A percentile compares a stretch with the other conserved stretches of the same genome.
phyloP scores from a whole-genome alignment of 1,284 basidiomycete genomes.

The Sanghuangporus baumii region DNA sequence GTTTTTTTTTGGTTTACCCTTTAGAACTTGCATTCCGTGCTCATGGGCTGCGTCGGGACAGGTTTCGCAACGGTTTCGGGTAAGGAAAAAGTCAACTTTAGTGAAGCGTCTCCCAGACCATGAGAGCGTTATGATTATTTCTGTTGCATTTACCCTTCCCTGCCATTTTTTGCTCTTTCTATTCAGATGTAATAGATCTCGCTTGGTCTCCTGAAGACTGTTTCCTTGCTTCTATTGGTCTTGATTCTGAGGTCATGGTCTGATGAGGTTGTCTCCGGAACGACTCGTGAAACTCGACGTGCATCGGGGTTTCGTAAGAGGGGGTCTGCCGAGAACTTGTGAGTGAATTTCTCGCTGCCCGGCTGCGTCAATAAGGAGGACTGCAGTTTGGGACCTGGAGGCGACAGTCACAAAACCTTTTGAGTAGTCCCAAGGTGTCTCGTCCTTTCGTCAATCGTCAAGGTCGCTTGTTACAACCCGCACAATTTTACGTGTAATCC shows the following conservation, averaged over 20 bases:
- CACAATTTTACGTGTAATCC: constrained; percentile 83
- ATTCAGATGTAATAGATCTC: constrained; percentile 86
- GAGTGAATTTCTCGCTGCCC: constrained; percentile 93
- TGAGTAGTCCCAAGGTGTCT: constrained; percentile 88
- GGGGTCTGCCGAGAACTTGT: constrained; percentile 98
- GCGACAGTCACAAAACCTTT: constrained; percentile 87
- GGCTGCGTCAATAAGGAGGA: constrained; percentile 96
- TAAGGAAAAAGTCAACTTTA: constrained; percentile 90
- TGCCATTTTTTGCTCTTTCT: too few species aligned
- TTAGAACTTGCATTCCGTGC: neutral
- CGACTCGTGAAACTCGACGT: constrained; percentile 78
- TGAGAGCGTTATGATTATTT: constrained; percentile 63
- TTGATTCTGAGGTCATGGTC: constrained; percentile 88
- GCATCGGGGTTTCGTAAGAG: constrained; percentile 94
- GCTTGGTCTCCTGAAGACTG: constrained; percentile 92
- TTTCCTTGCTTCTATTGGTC: constrained; percentile 89
- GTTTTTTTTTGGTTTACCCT: neutral
- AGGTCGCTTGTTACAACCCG: constrained; percentile 91
- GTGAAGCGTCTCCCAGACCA: constrained; percentile 92
- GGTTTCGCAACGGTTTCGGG: constrained; percentile 87
- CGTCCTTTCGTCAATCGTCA: constrained; percentile 96
- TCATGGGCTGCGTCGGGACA: constrained; percentile 37
- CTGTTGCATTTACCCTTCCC: constrained; percentile 5
- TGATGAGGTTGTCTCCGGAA: constrained; percentile 90
- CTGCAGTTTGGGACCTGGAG: constrained; percentile 85